Conservation (phyloP, 768 basidiomycete genomes). For the Imleria badia region DNA sequence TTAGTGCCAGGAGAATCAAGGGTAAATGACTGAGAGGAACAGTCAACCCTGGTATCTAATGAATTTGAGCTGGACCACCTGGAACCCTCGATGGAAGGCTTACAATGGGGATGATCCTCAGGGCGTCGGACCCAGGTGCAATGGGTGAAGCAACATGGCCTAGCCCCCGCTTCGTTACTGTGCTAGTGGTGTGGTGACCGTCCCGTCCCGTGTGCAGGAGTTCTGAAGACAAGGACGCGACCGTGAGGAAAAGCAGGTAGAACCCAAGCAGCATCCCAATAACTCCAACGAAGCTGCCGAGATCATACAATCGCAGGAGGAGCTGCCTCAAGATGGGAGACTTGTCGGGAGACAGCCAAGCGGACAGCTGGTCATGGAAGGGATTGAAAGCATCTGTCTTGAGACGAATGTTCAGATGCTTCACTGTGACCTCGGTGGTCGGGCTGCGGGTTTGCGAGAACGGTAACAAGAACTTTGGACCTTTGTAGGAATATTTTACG, state of each 20-base stretch:
- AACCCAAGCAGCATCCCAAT: slow-evolving; percentile 50
- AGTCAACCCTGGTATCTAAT: slow-evolving; percentile 80
- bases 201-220: slow-evolving; percentile 2
- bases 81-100: slow-evolving; percentile 9
- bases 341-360: slow-evolving; percentile 32
- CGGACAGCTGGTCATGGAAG: slow-evolving; percentile 45
- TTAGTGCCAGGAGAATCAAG: slow-evolving; percentile 58
- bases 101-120: slow-evolving; percentile 32
- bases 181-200: background rate
- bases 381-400: slow-evolving; percentile 52
- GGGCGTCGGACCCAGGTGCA: background rate
- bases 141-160: background rate
- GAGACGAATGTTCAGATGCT: slow-evolving; percentile 34
- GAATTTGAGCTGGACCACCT: background rate
- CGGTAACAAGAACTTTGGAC: slow-evolving; percentile 22
- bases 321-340: slow-evolving; percentile 25
- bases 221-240: slow-evolving; percentile 18
- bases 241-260: slow-evolving; percentile 39
- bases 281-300: slow-evolving; percentile 45
- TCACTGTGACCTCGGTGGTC: slow-evolving; percentile 23
- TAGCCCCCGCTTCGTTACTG: slow-evolving; percentile 17
- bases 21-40: slow-evolving; percentile 74
- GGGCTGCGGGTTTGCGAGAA: slow-evolving; percentile 20
- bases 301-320: slow-evolving; percentile 45
- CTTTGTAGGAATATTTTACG: slow-evolving; percentile 20